A percentile compares a stretch with the other conserved stretches of the same genome.
Conservation (phyloP, 1,139 yeast genomes). For the Candida buenavistaensis region DNA sequence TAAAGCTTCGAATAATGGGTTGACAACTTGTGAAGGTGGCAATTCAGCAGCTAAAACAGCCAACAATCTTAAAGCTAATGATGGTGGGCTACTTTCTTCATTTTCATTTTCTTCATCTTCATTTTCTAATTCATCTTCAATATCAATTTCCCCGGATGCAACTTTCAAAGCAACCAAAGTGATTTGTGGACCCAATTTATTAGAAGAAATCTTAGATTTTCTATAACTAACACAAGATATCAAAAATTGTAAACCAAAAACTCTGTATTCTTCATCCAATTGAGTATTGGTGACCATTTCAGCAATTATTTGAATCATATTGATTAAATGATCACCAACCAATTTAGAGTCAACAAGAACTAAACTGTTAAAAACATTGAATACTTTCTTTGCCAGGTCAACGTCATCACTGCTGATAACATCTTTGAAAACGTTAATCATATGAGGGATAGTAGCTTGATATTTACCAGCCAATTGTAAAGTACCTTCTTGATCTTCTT, state of each 20-base stretch:
- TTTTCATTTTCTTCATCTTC: constrained; percentile 91
- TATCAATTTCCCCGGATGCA: constrained; percentile 78
- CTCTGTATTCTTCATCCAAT: constrained; percentile 79
- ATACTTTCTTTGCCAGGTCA: constrained; percentile 71
- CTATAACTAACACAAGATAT: constrained; percentile 72
- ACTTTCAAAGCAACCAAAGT: constrained; percentile 73
- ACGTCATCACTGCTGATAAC: constrained; percentile 70
- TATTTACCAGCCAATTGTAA: constrained; percentile 55
- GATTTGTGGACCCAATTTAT: constrained; percentile 80
- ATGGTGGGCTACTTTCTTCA: constrained; percentile 81
- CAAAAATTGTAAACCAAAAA: constrained; percentile 81
- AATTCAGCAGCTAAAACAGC: constrained; percentile 78
- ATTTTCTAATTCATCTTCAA: constrained; percentile 66
- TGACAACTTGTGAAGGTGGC: constrained; percentile 90
- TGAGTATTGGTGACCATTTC: constrained; percentile 70
- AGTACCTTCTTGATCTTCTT: constrained; percentile 44
- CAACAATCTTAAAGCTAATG: constrained; percentile 78
- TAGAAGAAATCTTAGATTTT: constrained; percentile 62
- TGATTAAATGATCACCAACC: constrained; percentile 73
- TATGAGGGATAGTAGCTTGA: constrained; percentile 69
- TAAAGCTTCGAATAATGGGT: constrained; percentile 71
- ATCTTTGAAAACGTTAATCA: constrained; percentile 80
- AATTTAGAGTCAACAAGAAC: constrained; percentile 74
- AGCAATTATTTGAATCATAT: constrained; percentile 69
- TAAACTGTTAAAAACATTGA: constrained; percentile 83